phyloP scores from a whole-genome alignment of 2,329 filamentous ascomycete genomes.

The Neopestalotiopsis sp. region DNA sequence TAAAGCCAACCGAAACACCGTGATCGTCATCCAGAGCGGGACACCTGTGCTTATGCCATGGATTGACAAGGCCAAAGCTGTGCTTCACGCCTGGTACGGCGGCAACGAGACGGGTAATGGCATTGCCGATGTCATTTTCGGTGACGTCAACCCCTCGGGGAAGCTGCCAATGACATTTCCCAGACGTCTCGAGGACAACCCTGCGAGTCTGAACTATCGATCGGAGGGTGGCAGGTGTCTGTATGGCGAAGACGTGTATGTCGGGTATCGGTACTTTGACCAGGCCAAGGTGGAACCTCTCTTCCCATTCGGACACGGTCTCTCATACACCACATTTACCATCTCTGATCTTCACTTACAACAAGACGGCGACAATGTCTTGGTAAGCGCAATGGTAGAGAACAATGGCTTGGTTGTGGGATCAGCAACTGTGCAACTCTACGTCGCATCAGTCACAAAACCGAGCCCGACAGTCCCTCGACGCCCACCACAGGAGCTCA shows the following conservation, averaged over 20 bases:
- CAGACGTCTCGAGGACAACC: constrained; percentile 69
- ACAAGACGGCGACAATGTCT: constrained; percentile 49
- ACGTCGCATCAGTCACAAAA: neutral
- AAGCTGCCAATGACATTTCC: constrained; percentile 80
- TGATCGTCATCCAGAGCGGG: constrained; percentile 78
- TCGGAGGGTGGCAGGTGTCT: constrained; percentile 73
- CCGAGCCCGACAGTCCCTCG: neutral
- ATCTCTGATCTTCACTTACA: constrained; percentile 55
- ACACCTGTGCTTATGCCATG: constrained; percentile 77
- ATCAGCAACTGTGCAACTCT: constrained; percentile 3
- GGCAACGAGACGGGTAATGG: constrained; percentile 84
- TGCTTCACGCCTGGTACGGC: constrained; percentile 82
- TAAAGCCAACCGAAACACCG: constrained; percentile 69
- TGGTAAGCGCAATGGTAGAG: constrained; percentile 56
- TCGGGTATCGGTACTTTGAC: constrained; percentile 84
- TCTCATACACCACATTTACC: constrained; percentile 76
- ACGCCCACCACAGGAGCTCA: constrained; percentile 9
- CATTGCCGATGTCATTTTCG: constrained; percentile 79
- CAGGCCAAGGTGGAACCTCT: constrained; percentile 66
- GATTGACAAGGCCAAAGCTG: constrained; percentile 58
- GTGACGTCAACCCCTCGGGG: constrained; percentile 73
- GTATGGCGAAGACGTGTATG: constrained; percentile 81
- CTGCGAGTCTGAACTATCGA: constrained; percentile 76
- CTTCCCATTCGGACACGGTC: constrained; percentile 80
- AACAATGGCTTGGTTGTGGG: constrained; percentile 61